Base-by-base conservation (phyloP, 257 asterid species). In the Solanum megistacrolobum region DNA sequence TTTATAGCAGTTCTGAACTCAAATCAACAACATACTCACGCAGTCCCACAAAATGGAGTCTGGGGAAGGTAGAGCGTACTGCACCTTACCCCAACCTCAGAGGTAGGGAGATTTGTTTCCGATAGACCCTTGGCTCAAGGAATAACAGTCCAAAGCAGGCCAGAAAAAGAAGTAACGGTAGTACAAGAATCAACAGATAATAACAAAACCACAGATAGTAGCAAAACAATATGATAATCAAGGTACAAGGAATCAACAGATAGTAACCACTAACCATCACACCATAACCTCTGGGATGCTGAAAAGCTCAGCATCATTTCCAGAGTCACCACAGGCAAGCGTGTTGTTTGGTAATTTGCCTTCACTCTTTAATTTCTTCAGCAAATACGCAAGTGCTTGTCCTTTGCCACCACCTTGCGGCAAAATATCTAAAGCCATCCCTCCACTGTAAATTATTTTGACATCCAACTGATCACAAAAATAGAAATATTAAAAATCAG, bases 351-450 rank as follows among this genome's bases (percentile, higher is more conserved):
- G 99, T 55, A 90, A 89, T 91, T 93, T 93, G 5, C 93, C 95
- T 89, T 89, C 95, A 3, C 89, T 88, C 90, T 91, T 94, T 88
- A 96, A 92, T 87, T 92, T 97, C 86, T 93, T 92, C 84, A 92
- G 99, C 93, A 97, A 90, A 92, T 97, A 97, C 86, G 96, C 98
- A 87, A 96, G 98, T 87, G 99, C 99, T 90, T 95, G 98, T 90
- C 99, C 99, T 92, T 97, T 97, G 69, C 99, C 99, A 89, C 95
- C 99, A 87, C 99, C 98, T 92, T 93, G 97, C 1, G 99, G 98
- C 91, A 96, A 89, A 88, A 97, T 91, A 91, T 97, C 99, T 91
- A 97, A 91, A 92, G 91, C 99, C 94, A 93, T 93, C 90, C 99
- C 99, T 52, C 99, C 99, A 83, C 99, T 97, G 91, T 97, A 96